Conservation (phyloP, 2,329 filamentous ascomycete species). For the Claviceps capensis region DNA sequence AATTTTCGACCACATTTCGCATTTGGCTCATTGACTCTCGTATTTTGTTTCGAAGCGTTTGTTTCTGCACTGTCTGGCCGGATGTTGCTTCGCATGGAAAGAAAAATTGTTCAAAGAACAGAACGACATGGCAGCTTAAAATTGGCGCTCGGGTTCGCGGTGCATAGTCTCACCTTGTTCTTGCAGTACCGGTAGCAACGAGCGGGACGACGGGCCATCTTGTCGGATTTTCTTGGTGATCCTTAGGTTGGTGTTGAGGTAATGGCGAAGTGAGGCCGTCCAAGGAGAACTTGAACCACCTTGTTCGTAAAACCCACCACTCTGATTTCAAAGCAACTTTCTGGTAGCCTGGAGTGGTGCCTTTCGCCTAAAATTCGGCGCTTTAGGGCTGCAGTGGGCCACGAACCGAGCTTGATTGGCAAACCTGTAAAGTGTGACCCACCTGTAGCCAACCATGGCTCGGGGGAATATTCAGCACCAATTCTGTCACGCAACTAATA, state of each 20-base stretch:
- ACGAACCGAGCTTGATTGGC: background rate
- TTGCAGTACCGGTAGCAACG: slow-evolving; percentile 99
- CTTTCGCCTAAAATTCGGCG: slow-evolving; percentile 23
- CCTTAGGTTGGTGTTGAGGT: slow-evolving; percentile 22
- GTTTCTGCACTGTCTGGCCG: background rate
- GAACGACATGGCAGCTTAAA: background rate
- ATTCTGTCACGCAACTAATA: too few species aligned
- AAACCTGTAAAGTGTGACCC: background rate
- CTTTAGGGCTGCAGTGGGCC: slow-evolving; percentile 24
- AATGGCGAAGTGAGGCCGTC: slow-evolving; percentile 18
- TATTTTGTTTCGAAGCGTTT: background rate
- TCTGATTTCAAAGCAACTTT: slow-evolving; percentile 43
- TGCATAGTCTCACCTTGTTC: slow-evolving; percentile 74
- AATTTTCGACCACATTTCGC: background rate
- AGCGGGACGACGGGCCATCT: slow-evolving; percentile 98
- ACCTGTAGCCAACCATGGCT: background rate
- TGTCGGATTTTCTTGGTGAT: slow-evolving; percentile 46
- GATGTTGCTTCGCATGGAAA: background rate
- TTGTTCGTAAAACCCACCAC: slow-evolving; percentile 17
- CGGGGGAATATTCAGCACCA: background rate
- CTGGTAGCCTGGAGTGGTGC: slow-evolving; percentile 17
- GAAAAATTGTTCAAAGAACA: background rate
- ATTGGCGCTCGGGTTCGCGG: slow-evolving; percentile 4
- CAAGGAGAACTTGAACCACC: slow-evolving; percentile 15
- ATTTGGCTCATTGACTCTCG: background rate